These are phyloP conservation scores for Yarrowia hollandica DNA, from an alignment of 805 yeast species.

Conservation along the genomic window DNA sequence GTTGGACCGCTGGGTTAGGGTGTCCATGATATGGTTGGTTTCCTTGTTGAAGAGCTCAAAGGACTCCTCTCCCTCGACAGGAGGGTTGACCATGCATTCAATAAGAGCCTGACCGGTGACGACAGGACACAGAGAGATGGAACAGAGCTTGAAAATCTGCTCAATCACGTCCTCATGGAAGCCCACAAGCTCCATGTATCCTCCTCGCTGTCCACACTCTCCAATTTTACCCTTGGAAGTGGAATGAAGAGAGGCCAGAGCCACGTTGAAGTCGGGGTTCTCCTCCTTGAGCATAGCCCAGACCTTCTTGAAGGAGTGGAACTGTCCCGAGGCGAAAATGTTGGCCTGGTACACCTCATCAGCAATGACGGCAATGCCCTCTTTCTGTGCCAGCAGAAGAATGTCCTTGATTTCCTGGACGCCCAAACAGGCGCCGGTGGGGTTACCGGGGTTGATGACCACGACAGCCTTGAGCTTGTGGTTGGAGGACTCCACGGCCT, in stretches of 20 bases:
- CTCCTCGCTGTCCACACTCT: conserved; percentile 99
- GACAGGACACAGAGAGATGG: conserved; percentile 89
- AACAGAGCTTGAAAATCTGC: conserved; percentile 78
- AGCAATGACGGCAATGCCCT: conserved; percentile 84
- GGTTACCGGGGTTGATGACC: conserved; percentile 97
- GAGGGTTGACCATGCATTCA: conserved; percentile 93
- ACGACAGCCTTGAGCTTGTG: conserved; percentile 73
- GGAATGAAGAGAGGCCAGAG: conserved; percentile 92
- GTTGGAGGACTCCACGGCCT: conserved; percentile 32
- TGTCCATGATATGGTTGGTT: conserved; percentile 57
- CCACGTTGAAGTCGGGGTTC: conserved; percentile 63
- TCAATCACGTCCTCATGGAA: conserved; percentile 68
- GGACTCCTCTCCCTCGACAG: conserved; percentile 72
- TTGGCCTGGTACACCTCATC: conserved; percentile 98
- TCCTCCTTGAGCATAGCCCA: conserved; percentile 59
- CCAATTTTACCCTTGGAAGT: conserved; percentile 97
- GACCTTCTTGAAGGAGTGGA: conserved; percentile 80
- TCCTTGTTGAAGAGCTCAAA: conserved; percentile 67
- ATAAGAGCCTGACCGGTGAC: conserved; percentile 93
- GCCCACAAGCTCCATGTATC: conserved; percentile 92
- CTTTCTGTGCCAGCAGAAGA: conserved; percentile 75
- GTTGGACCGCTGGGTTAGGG: conserved; percentile 63
- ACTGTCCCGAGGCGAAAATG: conserved; percentile 69
- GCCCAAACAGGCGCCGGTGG: conserved; percentile 85
- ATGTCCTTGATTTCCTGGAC: conserved; percentile 67